Evolutionary conservation across 768 basidiomycete genomes (phyloP).

Genomic region (Kwoniella dejecticola): DNA sequence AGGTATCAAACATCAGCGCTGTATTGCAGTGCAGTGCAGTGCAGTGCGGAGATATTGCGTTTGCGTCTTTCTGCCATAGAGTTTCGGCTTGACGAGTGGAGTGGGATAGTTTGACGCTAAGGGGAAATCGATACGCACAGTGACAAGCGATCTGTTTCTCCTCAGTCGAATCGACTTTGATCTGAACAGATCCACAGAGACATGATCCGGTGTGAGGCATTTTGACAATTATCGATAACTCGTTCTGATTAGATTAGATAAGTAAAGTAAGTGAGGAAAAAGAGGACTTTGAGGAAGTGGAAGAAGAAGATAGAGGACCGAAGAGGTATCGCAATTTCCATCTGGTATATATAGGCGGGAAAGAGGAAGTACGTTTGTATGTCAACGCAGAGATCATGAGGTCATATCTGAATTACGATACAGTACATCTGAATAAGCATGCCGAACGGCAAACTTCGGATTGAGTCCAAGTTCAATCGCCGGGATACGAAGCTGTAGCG

Average conservation of each 20-base stretch:
- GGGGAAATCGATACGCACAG: constrained; percentile 22
- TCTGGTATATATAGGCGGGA: not conserved
- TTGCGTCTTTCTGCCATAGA: no score
- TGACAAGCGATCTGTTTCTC: constrained; percentile 42
- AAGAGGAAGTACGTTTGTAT: no score
- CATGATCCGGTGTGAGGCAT: constrained; percentile 37
- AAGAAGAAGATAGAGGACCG: not conserved
- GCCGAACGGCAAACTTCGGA: no score
- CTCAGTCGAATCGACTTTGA: constrained; percentile 26
- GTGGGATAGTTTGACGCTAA: no score
- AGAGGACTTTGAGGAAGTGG: constrained; percentile 8
- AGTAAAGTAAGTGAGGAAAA: not conserved
- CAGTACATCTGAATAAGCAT: no score
- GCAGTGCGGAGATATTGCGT: no score
- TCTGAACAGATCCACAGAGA: constrained; percentile 30
- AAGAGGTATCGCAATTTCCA: not conserved
- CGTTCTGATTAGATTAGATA: constrained; percentile 11
- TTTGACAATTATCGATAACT: not conserved
- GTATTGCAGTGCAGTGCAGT: not conserved
- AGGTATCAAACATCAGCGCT: not conserved
- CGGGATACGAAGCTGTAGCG: no score
- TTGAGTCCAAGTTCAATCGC: no score
- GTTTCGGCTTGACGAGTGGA: no score
- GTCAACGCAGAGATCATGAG: no score
- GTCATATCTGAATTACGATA: no score